Evolutionary conservation across 495 filamentous ascomycete genomes (phyloP).

Genomic region (Aspergillus campestris): DNA sequence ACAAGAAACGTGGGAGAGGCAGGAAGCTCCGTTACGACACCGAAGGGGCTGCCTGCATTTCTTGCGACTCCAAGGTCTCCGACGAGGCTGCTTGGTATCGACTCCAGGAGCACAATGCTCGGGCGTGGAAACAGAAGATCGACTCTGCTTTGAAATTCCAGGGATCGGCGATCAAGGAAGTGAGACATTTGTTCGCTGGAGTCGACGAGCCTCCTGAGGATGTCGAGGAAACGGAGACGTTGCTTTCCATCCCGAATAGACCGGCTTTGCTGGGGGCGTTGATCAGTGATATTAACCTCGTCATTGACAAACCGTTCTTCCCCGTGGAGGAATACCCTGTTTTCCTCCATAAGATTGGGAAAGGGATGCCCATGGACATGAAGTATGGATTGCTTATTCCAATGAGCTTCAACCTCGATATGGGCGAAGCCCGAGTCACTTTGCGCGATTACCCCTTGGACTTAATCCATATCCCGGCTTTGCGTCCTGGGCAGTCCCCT

Average conservation of each 20-base stretch:
- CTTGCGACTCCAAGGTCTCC: slow-evolving; percentile 57
- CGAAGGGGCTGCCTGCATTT: slow-evolving; percentile 61
- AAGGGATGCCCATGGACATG: slow-evolving; percentile 90
- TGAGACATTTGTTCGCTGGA: slow-evolving; percentile 75
- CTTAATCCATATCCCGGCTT: slow-evolving; percentile 78
- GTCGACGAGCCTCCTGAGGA: slow-evolving; percentile 74
- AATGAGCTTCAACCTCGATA: slow-evolving; percentile 79
- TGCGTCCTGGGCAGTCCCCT: slow-evolving; percentile 69
- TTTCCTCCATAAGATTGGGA: slow-evolving; percentile 82
- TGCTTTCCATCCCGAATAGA: slow-evolving; percentile 79
- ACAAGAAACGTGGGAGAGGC: slow-evolving; percentile 23
- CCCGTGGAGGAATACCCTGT: slow-evolving; percentile 67
- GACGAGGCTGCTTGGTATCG: slow-evolving; percentile 64
- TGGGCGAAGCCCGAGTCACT: slow-evolving; percentile 80
- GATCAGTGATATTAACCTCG: slow-evolving; percentile 77
- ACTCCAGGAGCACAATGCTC: slow-evolving; percentile 72
- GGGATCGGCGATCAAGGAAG: slow-evolving; percentile 64
- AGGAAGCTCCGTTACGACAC: slow-evolving; percentile 67
- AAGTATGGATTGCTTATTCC: slow-evolving; percentile 83
- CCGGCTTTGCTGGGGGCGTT: slow-evolving; percentile 73
- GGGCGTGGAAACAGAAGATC: slow-evolving; percentile 89
- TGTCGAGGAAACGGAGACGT: slow-evolving; percentile 70
- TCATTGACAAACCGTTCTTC: slow-evolving; percentile 91
- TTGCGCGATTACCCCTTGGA: slow-evolving; percentile 92
- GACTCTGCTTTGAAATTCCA: slow-evolving; percentile 64